Percentiles rank a stretch among this genome's conserved stretches.
Conservation (phyloP, 345 rosid species). For the Moringa oleifera region DNA sequence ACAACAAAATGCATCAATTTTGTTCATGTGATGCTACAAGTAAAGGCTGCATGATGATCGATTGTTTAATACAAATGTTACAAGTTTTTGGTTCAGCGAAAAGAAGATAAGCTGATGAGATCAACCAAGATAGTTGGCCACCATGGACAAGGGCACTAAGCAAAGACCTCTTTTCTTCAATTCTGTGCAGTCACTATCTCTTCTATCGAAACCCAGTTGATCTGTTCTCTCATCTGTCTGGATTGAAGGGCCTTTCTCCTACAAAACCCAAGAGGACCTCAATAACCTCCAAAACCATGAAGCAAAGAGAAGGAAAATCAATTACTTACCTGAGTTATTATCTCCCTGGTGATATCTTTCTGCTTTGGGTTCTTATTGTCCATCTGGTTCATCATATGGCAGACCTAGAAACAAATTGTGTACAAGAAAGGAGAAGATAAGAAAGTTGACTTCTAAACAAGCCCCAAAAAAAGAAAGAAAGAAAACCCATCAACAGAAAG, state of each 20-base stretch:
- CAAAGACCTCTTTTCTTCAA: conserved; percentile 63
- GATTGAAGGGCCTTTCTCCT: conserved; percentile 26
- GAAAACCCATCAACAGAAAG: neutral
- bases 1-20: neutral
- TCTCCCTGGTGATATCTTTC: conserved; percentile 13
- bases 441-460: neutral
- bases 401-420: conserved; percentile 18
- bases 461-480: neutral
- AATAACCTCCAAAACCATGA: neutral
- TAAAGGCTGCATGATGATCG: no score
- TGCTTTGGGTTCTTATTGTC: no score
- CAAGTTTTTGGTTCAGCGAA: no score
- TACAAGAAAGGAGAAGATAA: neutral
- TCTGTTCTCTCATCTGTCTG: conserved; percentile 14
- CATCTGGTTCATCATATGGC: conserved; percentile 24
- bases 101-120: neutral
- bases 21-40: neutral
- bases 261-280: neutral
- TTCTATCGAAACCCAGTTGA: conserved; percentile 13
- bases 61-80: no score
- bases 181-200: conserved; percentile 31
- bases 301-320: neutral
- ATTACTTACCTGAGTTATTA: conserved; percentile 14
- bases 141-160: conserved; percentile 57
- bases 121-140: conserved; percentile 40